Evolutionary conservation across 176 grass and related monocot species (phyloP), one percentile per base, ranked within the genome.

Genomic region (Miscanthus lutarioriparius): DNA sequence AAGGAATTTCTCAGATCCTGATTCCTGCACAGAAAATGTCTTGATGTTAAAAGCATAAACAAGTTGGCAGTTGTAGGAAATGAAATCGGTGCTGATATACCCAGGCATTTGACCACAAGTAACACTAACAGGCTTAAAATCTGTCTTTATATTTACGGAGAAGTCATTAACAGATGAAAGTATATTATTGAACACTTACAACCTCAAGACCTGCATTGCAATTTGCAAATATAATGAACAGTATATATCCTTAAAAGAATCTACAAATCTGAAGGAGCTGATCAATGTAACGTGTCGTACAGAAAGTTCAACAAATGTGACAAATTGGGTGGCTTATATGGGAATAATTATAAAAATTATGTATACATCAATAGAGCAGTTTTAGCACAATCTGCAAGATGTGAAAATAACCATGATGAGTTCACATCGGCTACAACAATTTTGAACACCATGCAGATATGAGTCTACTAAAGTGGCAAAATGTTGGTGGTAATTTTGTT

Each of bases 21-120:
- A 39, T 89, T 44, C 77, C 87, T 89, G 76, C 59, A 75, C 6
- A 80, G 38, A 26, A 79, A 14, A 85, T 75, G 10, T 39, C 0
- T 38, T 48, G 15, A 47, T 68, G 16, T 75, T 67, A 80, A 67
- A 62, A 75, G 13, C 35, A 20, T 56, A 56, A 26, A 27, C 35
- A 51, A 3, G 54, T 22, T 20, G 27, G 22, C 5, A 44, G 44
- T 20, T 8, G 2, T 65, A 49, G 16, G 64, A 30, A 47, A 17
- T 0, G 10, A 37, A 38, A 35, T 16, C 35, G 30, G 17, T 44
- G 36, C 5, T 37, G 32, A 61, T 48, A 23, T 56, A 61, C 15
- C 14, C 8, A 32, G 28, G 41, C 20, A 83, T 86, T 25, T 63
- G 13, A 11, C 32, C 27, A 61, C 16, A 22, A 49, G 10, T n/a